Conservation (phyloP, 1,284 basidiomycete genomes). For the Cutaneotrichosporon sp. region DNA sequence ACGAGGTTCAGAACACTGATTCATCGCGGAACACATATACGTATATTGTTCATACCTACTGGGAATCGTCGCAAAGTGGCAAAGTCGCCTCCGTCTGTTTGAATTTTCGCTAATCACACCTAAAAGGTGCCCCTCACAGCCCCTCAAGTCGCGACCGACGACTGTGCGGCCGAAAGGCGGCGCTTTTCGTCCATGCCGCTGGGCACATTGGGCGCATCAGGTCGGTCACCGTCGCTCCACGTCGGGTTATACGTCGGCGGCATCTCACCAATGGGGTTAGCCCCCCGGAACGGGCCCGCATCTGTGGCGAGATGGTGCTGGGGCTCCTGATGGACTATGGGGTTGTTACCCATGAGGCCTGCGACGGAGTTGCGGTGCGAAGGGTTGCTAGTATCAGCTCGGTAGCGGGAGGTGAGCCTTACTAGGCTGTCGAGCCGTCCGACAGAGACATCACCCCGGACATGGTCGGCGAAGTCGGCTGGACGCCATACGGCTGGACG, state of each 20-base stretch:
- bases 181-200: background rate
- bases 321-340: background rate
- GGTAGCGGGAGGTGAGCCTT: background rate
- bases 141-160: background rate
- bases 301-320: background rate
- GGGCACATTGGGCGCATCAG: background rate
- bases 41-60: too few species aligned
- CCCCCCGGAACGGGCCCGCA: background rate
- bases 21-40: too few species aligned
- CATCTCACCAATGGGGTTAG: background rate
- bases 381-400: background rate
- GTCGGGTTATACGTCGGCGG: constrained; percentile 3
- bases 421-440: background rate
- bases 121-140: too few species aligned
- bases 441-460: background rate
- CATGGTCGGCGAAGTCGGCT: background rate
- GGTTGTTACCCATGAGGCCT: background rate
- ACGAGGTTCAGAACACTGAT: too few species aligned
- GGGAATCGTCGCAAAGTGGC: too few species aligned
- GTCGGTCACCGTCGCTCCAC: background rate
- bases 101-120: too few species aligned
- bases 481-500: background rate
- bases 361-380: background rate
- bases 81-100: too few species aligned
- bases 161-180: background rate